phyloP scores from a whole-genome alignment of 2,329 filamentous ascomycete genomes.

The Colletotrichum viniferum region DNA sequence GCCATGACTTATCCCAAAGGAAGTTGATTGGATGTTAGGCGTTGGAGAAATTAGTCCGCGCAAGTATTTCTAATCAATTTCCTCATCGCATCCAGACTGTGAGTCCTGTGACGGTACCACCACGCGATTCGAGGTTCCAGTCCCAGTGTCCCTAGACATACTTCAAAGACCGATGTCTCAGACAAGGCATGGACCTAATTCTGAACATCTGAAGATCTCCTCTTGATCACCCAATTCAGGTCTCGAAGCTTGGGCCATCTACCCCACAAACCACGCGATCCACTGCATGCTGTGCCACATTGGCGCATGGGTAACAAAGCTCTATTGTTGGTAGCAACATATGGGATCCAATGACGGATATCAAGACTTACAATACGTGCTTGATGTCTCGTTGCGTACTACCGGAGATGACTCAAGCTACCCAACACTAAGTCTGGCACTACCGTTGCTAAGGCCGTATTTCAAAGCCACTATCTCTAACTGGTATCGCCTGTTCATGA shows the following conservation, averaged over 20 bases:
- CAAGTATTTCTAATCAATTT: too few relatives aligned
- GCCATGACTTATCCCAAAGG: too few relatives aligned
- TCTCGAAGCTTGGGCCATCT: background rate
- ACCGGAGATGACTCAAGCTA: background rate
- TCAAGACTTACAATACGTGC: background rate
- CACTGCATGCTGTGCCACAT: background rate
- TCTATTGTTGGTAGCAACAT: background rate
- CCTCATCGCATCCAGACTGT: too few relatives aligned
- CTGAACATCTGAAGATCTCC: background rate
- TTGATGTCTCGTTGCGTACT: background rate
- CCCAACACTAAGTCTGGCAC: background rate
- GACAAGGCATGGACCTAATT: too few relatives aligned
- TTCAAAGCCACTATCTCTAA: background rate
- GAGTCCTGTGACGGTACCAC: too few relatives aligned
- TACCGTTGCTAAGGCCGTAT: background rate
- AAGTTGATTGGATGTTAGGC: too few relatives aligned
- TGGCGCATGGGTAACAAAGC: background rate
- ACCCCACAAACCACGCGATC: background rate
- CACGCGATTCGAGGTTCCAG: too few relatives aligned
- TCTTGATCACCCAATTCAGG: accelerated
- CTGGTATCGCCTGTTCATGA: background rate
- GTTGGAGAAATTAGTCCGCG: too few relatives aligned
- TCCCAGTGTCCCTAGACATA: background rate
- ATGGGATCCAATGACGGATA: background rate
- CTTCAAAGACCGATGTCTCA: background rate